Percentiles rank a stretch among this genome's conserved stretches.
Conservation (phyloP, 2,329 filamentous ascomycete species). For the Aspergillus proliferans region DNA sequence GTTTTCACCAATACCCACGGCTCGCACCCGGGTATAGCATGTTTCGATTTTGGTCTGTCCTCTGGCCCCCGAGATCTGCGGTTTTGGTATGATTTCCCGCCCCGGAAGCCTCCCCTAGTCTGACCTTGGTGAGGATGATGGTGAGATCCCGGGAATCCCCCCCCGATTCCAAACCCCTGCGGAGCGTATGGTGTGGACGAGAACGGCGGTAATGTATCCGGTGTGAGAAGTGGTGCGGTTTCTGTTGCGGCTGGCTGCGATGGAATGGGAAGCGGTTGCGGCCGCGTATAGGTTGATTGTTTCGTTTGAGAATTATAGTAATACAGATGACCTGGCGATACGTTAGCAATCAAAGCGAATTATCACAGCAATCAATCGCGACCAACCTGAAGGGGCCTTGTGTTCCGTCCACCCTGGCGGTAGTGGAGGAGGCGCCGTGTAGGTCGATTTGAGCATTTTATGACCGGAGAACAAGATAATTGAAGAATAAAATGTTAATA, state of each 20-base stretch:
- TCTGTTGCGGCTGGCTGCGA: conserved; percentile 26
- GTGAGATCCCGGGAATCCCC: conserved; percentile 9
- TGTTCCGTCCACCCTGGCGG: conserved; percentile 88
- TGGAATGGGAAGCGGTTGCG: conserved; percentile 37
- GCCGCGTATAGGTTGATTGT: conserved; percentile 79
- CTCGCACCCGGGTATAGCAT: conserved; percentile 70
- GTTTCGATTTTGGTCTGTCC: conserved; percentile 76
- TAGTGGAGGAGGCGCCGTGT: conserved; percentile 61
- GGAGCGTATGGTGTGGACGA: conserved; percentile 33
- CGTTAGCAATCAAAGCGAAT: conserved; percentile 14
- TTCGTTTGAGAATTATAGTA: conserved; percentile 81
- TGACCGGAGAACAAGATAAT: too few relatives aligned
- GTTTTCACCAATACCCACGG: conserved; percentile 94
- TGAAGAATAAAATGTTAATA: too few relatives aligned
- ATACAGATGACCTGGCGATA: conserved; percentile 64
- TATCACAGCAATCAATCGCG: conserved; percentile 4
- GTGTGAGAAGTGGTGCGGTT: conserved; percentile 21
- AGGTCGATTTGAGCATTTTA: conserved; percentile 70
- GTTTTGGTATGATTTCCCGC: conserved; percentile 52
- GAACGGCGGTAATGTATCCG: conserved; percentile 30
- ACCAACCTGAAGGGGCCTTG: conserved; percentile 67
- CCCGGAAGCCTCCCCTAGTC: conserved; percentile 41
- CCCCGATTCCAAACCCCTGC: conserved; percentile 11
- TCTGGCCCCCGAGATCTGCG: conserved; percentile 61
- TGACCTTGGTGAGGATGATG: conserved; percentile 39